Evolutionary conservation across 148 eudicot genomes (phyloP).

Genomic region (Fallopia convolvulus): DNA sequence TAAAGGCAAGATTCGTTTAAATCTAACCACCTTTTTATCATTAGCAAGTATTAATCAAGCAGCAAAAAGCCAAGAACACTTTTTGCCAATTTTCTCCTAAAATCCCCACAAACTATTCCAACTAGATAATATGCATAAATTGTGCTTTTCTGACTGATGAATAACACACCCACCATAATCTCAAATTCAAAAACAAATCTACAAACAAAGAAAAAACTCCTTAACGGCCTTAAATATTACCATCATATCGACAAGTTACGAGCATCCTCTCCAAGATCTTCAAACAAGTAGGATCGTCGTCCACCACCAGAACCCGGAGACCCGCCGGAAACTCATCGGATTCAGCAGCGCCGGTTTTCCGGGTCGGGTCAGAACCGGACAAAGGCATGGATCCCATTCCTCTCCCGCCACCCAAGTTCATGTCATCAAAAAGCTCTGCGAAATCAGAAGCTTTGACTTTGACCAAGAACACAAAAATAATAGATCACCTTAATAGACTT

Average conservation of each 20-base stretch:
- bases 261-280: constrained; percentile 96
- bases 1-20: not conserved
- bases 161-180: not conserved
- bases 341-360: constrained; percentile 43
- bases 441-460: constrained; percentile 3
- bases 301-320: constrained; percentile 87
- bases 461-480: not conserved
- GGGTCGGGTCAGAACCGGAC: constrained; percentile 34
- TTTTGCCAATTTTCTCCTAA: not conserved
- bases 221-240: constrained; percentile 22
- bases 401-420: constrained; percentile 52
- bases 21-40: not conserved
- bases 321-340: constrained; percentile 83
- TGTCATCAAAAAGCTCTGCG: constrained; percentile 20
- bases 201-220: not conserved
- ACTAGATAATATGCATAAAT: not conserved
- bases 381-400: constrained; percentile 42
- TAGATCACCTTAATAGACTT: not conserved
- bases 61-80: not conserved
- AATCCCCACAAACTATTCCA: not conserved
- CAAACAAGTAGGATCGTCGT: constrained; percentile 94
- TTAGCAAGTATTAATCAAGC: not conserved
- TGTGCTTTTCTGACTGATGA: not conserved
- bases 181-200: not conserved
- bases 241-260: constrained; percentile 63